Percentiles rank a stretch among this genome's conserved stretches.
phyloP scores from a whole-genome alignment of 108 stramenopile species.

The Conticribra guillardii region DNA sequence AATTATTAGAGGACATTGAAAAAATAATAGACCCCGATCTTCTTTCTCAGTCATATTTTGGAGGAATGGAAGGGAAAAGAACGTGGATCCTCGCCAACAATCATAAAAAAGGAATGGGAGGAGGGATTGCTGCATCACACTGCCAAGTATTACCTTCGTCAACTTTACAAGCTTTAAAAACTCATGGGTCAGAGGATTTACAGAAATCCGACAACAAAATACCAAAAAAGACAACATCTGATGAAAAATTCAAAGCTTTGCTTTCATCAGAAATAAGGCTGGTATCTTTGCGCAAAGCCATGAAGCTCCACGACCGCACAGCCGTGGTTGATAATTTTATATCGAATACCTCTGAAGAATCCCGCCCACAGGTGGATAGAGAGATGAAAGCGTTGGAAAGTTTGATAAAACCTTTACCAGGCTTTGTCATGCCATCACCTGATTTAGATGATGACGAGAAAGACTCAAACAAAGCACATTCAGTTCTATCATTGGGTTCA shows the following conservation, averaged over 20 bases:
- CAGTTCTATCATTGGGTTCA: background rate
- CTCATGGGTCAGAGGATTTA: background rate
- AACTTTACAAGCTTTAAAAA: background rate
- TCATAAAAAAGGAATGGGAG: background rate
- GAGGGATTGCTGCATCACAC: constrained; percentile 8
- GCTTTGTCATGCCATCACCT: background rate
- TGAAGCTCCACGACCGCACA: constrained; percentile 22
- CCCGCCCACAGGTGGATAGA: constrained; percentile 13
- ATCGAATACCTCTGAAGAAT: background rate
- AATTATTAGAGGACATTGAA: background rate
- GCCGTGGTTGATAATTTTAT: constrained; percentile 12
- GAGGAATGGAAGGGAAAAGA: constrained; percentile 41
- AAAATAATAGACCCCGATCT: constrained; percentile 8
- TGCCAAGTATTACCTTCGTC: constrained; percentile 7
- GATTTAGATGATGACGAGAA: background rate
- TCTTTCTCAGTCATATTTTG: constrained; percentile 34
- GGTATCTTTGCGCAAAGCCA: constrained; percentile 7
- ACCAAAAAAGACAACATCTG: constrained; percentile 8
- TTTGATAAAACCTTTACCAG: constrained; percentile 19
- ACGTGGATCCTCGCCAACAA: constrained; percentile 16
- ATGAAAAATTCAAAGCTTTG: constrained; percentile 10
- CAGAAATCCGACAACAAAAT: background rate
- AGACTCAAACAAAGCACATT: background rate
- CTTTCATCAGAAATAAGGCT: constrained; percentile 27
- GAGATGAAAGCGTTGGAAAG: constrained; percentile 15